Percentiles rank a stretch among this genome's conserved stretches.
Conservation (phyloP, 2,329 filamentous ascomycete species). For the Claviceps fusiformis region DNA sequence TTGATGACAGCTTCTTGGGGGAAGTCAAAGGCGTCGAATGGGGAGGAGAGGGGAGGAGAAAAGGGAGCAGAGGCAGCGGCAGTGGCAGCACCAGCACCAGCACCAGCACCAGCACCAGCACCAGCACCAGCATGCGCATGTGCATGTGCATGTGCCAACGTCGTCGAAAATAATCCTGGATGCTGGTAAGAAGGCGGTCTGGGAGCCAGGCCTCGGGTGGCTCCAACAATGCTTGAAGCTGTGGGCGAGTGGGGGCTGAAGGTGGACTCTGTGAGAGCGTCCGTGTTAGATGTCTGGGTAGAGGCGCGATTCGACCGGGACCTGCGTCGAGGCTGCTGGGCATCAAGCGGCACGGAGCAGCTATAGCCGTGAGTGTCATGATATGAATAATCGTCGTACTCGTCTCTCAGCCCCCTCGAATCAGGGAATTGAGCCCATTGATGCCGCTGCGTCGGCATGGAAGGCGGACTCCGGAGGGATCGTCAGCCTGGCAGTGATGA, state of each 20-base stretch:
- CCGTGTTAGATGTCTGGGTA: constrained; percentile 40
- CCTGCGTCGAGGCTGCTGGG: constrained; percentile 26
- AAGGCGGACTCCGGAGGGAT: background rate
- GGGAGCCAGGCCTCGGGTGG: constrained; percentile 39
- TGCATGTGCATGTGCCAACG: constrained; percentile 6
- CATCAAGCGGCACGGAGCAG: constrained; percentile 13
- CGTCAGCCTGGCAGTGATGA: too few relatives aligned
- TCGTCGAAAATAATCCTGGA: constrained; percentile 14
- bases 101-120: background rate
- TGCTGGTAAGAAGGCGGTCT: constrained; percentile 45
- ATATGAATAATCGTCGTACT: constrained; percentile 6
- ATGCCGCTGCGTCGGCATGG: constrained; percentile 15
- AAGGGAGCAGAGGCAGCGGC: background rate
- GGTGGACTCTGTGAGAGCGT: constrained; percentile 43
- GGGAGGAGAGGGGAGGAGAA: background rate
- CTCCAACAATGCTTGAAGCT: constrained; percentile 33
- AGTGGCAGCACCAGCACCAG: background rate
- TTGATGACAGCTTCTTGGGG: constrained; percentile 24
- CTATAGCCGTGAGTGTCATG: background rate
- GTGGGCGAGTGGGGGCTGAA: constrained; percentile 44
- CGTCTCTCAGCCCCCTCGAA: constrained; percentile 13
- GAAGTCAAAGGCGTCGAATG: background rate
- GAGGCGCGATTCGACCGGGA: constrained; percentile 38
- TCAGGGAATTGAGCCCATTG: constrained; percentile 47
- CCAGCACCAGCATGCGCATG: background rate